phyloP scores from a whole-genome alignment of 768 basidiomycete species.

The Boletus subcaerulescens region DNA sequence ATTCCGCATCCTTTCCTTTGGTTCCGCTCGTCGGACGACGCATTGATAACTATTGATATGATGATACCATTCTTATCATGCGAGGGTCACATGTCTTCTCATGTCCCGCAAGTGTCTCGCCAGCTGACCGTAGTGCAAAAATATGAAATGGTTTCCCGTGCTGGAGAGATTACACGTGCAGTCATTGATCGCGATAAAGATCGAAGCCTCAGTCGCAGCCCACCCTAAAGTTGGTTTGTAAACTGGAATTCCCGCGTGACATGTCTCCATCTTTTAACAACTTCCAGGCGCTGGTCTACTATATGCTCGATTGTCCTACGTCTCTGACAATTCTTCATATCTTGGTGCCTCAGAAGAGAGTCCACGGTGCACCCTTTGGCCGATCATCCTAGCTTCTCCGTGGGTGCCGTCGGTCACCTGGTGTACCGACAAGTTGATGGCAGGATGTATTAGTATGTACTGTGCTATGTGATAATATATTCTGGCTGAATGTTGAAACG shows the following conservation, averaged over 20 bases:
- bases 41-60: background rate
- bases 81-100: too few relatives aligned
- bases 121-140: background rate
- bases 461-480: too few relatives aligned
- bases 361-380: constrained; percentile 57
- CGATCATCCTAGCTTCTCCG: constrained; percentile 41
- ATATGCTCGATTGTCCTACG: constrained; percentile 51
- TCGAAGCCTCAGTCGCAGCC: constrained; percentile 20
- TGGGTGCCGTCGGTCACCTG: constrained; percentile 63
- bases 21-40: too few relatives aligned
- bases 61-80: background rate
- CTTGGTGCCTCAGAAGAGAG: constrained; percentile 52
- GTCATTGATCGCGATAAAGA: too few relatives aligned
- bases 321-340: constrained; percentile 49
- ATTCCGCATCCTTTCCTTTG: background rate
- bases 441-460: too few relatives aligned
- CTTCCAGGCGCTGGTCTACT: constrained; percentile 50
- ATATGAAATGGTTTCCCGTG: background rate
- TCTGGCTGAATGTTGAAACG: too few relatives aligned
- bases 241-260: background rate
- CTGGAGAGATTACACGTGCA: too few relatives aligned
- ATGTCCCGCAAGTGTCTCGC: background rate
- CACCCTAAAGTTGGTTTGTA: constrained; percentile 43
- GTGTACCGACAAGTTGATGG: constrained; percentile 44
- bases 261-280: constrained; percentile 62